Evolutionary conservation across 1,284 basidiomycete genomes (phyloP).

Genomic region (Boletus smithii): DNA sequence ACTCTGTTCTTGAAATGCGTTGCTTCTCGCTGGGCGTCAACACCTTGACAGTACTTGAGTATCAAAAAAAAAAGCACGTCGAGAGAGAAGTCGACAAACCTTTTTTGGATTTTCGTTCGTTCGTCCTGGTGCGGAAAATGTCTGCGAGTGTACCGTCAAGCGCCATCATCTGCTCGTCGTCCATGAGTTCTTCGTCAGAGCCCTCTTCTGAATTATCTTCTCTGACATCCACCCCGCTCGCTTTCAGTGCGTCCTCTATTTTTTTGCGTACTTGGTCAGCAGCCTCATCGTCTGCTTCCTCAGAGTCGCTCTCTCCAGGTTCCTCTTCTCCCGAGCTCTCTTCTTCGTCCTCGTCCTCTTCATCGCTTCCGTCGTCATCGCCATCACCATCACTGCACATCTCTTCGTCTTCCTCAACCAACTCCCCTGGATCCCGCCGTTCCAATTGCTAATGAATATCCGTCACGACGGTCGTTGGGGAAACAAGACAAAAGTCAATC

Average conservation of each 20-base stretch:
- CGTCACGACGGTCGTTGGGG: constrained; percentile 1
- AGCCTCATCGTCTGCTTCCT: constrained; percentile 47
- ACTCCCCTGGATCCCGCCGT: constrained; percentile 59
- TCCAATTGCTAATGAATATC: constrained; percentile 71
- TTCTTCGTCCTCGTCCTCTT: constrained; percentile 40
- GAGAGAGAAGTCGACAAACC: constrained; percentile 40
- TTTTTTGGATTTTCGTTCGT: constrained; percentile 60
- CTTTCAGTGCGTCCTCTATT: constrained; percentile 75
- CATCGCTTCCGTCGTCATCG: constrained; percentile 40
- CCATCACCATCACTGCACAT: constrained; percentile 34
- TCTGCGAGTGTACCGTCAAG: constrained; percentile 91
- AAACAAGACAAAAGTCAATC: background rate
- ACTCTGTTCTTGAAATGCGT: constrained; percentile 94
- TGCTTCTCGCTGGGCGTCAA: constrained; percentile 75
- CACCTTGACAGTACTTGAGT: constrained; percentile 37
- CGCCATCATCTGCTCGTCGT: constrained; percentile 97
- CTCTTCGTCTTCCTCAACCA: constrained; percentile 43
- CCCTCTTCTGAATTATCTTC: constrained; percentile 41
- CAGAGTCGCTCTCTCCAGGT: constrained; percentile 36
- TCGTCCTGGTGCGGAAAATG: constrained; percentile 75
- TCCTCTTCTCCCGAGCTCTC: constrained; percentile 35
- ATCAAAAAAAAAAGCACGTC: background rate
- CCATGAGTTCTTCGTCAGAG: constrained; percentile 69
- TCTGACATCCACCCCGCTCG: constrained; percentile 64
- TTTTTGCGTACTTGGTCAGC: constrained; percentile 73